Base-by-base conservation (phyloP, 108 stramenopile genomes). In the Nitzschia sp. region DNA sequence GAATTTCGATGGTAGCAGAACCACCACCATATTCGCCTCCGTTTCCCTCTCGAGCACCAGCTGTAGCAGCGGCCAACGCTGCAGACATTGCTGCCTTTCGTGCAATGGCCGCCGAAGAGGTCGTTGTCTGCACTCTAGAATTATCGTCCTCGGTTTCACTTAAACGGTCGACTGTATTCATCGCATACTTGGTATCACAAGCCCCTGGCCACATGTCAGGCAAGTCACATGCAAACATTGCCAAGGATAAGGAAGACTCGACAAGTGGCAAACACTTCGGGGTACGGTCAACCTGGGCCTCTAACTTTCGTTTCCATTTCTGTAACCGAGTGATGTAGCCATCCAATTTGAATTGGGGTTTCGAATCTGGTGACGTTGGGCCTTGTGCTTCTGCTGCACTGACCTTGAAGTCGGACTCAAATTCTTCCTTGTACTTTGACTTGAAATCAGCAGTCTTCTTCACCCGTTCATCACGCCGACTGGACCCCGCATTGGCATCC, bases 121-220 rank as follows among this genome's bases (percentile, higher is more conserved):
- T 75, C 2, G 83, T 66, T 15, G 81, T 58, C 38, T 59, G 63
- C 21, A 46, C 57, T 10, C 53, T 43, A 1, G 46, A 41, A 26
- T 34, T 57, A 34, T 66, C 69, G 8, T 53, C 78, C 5, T 80
- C 70, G 12, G 58, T 46, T 41, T 42, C 38, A 40, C 40, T 25
- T 8, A 25, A 44, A 7, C 80, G 51, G 41, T 79, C 57, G 75
- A 65, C 48, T 59, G 73, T 57, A 46, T 80, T 22, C 61, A 56
- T 50, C 29, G 59, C 54, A 40, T 77, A 72, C 14, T 54, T 57
- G 6, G 81, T 78, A 57, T 81, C 78, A 64, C 82, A 88, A 5
- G 87, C 70, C 26, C 87, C 89, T 22, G 92, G 77, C 92, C 92
- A 93, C 15, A 91, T 60, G 77, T 91, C 89, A 17, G 88, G 88